Percentiles rank a stretch among this genome's conserved stretches.
These are phyloP conservation scores for Pseudocercospora crystallina DNA, from an alignment of 2,329 filamentous ascomycete genomes.

Conservation along the genomic window DNA sequence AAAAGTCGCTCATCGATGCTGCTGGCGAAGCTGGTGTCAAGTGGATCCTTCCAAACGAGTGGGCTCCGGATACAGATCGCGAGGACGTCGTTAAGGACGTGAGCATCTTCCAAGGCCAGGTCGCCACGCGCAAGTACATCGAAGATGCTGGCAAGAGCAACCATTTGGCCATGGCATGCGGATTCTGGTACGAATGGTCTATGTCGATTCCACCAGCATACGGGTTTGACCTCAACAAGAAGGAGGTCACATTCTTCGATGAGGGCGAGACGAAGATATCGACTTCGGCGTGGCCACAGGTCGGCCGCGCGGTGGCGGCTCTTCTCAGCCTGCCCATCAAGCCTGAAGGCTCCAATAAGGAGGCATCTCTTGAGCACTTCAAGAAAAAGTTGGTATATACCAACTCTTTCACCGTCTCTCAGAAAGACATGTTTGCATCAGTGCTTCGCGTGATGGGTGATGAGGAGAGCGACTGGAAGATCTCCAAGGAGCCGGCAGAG, in stretches of 20 bases:
- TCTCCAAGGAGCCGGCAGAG: constrained; percentile 49
- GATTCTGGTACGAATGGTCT: constrained; percentile 40
- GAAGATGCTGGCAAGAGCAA: constrained; percentile 26
- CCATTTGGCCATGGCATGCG: constrained; percentile 31
- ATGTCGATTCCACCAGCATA: constrained; percentile 33
- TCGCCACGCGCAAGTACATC: constrained; percentile 26
- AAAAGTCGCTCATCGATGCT: constrained; percentile 35
- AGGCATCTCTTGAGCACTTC: constrained; percentile 33
- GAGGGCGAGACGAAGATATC: constrained; percentile 59
- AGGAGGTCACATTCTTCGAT: constrained; percentile 44
- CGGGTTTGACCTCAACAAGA: constrained; percentile 40
- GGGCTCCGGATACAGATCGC: constrained; percentile 31
- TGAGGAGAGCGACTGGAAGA: constrained; percentile 60
- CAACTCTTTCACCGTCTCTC: constrained; percentile 58
- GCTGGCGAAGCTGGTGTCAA: constrained; percentile 39
- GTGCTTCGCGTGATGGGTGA: constrained; percentile 59
- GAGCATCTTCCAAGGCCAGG: constrained; percentile 11
- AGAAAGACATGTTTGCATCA: constrained; percentile 65
- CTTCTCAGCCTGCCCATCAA: constrained; percentile 35
- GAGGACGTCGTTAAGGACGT: constrained; percentile 27
- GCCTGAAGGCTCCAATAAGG: constrained; percentile 3
- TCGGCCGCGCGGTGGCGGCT: constrained; percentile 53
- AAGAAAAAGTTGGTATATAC: constrained; percentile 54
- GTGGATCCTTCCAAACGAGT: constrained; percentile 44
- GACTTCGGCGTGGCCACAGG: constrained; percentile 59